Conservation (phyloP, 1,284 basidiomycete genomes). For the Phlebopus sp. region DNA sequence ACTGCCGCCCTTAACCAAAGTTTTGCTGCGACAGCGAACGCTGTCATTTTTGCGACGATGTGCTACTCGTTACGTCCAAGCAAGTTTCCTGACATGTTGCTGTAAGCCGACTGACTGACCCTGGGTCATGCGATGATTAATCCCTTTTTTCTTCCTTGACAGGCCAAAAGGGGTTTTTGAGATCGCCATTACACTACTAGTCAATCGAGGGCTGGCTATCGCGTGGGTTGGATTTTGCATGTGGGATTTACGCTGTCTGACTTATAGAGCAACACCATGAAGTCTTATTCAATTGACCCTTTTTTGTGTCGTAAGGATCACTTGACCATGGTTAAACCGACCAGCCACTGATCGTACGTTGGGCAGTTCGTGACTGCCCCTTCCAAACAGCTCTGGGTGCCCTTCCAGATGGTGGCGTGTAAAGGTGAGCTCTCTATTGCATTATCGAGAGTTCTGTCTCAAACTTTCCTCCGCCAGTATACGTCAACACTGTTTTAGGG, state of each 20-base stretch:
- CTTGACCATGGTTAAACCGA: background rate
- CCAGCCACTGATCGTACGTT: background rate
- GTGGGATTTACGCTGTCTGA: background rate
- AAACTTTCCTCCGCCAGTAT: constrained; percentile 18
- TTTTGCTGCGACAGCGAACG: constrained; percentile 19
- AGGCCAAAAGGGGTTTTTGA: constrained; percentile 19
- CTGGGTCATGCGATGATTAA: background rate
- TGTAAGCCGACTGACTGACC: constrained; percentile 21
- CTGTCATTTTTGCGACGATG: constrained; percentile 28
- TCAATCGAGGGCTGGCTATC: constrained; percentile 34
- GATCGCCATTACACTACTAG: constrained; percentile 13
- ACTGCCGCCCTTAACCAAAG: constrained; percentile 22
- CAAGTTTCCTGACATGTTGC: constrained; percentile 26
- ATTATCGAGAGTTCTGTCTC: background rate
- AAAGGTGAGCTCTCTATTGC: constrained; percentile 28
- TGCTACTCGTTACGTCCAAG: constrained; percentile 28
- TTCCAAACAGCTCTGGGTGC: constrained; percentile 33
- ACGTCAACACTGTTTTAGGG: constrained; percentile 29
- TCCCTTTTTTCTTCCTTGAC: background rate
- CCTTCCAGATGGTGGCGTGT: constrained; percentile 35
- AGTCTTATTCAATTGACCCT: constrained; percentile 27
- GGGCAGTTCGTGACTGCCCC: constrained; percentile 34
- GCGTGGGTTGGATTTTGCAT: constrained; percentile 19
- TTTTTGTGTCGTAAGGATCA: constrained; percentile 23
- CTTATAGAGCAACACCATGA: background rate